Base-by-base conservation (phyloP, 1,284 basidiomycete genomes). In the Fomitopsis schrenkii region DNA sequence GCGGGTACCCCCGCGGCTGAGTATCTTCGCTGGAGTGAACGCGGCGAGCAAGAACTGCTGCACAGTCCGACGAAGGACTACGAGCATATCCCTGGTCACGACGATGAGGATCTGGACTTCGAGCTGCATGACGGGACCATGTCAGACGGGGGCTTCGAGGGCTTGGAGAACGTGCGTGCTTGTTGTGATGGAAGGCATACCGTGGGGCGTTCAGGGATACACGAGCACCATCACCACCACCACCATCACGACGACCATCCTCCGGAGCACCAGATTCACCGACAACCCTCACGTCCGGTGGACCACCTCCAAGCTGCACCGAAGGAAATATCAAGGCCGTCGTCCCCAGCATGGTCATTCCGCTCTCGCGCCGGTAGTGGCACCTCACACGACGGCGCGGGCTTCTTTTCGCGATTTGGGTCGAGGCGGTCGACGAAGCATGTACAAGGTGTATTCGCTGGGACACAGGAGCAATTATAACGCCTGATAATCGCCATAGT, bases 101-200 rank as follows among this genome's bases (percentile, higher is more conserved):
- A 84, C 28, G 83, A 83, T 0, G 86, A 89, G 6, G 93, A 93
- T 46, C 83, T 93, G n/a, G 89, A 93, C 68, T 93, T 93, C 68
- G 87, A 91, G 71, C 79, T 91, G 19, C 86, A 93, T 63, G 88
- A 87, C 44, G 89, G 88, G 46, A 83, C 83, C 22, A 79, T 88
- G 68, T 89, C 87, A 9, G 93, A 94, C 65, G 88, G 89, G 56
- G 93, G 86, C 1, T 99, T 88, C 72, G 96, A 98, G 69, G 97
- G 95, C 0, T 72, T 99, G 53, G 96, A 98, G 76, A 97, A 97
- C 69, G 94, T 97, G 30, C 84, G 94, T 38, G 95, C 95, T 1
- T 98, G 95, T 75, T 98, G 95, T 70, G 94, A 96, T 73, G 97
- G 97, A 68, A 84, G 82, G 53, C 97, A 99, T 75, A 91, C 91